phyloP scores from a whole-genome alignment of 345 rosid genomes.

The Pugionium dolabratum region DNA sequence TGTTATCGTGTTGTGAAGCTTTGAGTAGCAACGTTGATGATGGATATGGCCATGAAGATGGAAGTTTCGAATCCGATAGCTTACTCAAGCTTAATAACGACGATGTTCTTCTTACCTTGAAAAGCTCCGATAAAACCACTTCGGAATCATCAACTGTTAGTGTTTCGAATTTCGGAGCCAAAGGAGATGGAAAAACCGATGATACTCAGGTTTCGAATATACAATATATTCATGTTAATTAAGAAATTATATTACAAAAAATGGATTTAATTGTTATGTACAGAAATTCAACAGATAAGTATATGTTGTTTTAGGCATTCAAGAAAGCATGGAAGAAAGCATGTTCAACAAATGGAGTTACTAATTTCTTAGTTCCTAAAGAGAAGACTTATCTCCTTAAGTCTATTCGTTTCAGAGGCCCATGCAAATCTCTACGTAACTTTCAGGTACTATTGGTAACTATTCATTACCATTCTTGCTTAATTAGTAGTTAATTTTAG shows the following conservation, averaged over 20 bases:
- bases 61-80: conserved; percentile 38
- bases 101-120: conserved; percentile 36
- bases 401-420: conserved; percentile 61
- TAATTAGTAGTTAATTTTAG: not conserved
- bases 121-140: conserved; percentile 18
- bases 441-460: conserved; percentile 28
- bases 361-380: conserved; percentile 51
- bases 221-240: no score
- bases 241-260: not conserved
- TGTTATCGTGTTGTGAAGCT: conserved; percentile 19
- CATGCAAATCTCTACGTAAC: conserved; percentile 55
- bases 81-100: conserved; percentile 37
- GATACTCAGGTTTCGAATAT: conserved; percentile 51
- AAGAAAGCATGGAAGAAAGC: conserved; percentile 76
- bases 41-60: conserved; percentile 41
- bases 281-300: no score
- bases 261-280: not conserved
- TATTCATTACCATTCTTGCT: not conserved
- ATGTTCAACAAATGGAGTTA: conserved; percentile 55
- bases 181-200: conserved; percentile 58
- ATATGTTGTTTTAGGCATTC: conserved; percentile 50
- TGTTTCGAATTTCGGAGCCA: conserved; percentile 61
- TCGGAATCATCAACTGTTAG: conserved; percentile 34
- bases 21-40: conserved; percentile 40
- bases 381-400: conserved; percentile 52